Evolutionary conservation across 177 flowering plant species (phyloP).

Genomic region (Vitis hybrid): DNA sequence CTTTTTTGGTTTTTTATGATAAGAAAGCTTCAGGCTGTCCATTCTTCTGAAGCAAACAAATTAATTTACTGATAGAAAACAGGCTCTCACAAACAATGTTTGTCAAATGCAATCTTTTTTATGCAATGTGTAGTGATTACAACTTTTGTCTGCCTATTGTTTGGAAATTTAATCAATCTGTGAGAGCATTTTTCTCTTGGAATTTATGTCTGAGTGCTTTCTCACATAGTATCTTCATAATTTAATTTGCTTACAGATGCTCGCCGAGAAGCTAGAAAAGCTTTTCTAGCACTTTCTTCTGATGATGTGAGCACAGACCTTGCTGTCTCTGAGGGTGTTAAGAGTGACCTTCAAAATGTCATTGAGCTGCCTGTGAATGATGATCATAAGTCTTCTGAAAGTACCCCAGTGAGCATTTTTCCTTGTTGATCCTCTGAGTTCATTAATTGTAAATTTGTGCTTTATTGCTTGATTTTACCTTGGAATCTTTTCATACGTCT

Average conservation of each 20-base stretch:
- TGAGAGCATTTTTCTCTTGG: too few species aligned
- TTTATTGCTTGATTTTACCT: neutral
- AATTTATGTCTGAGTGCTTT: neutral
- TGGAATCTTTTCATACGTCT: neutral
- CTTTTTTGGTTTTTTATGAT: too few species aligned
- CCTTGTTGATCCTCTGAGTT: conserved; percentile 1
- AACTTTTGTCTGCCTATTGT: too few species aligned
- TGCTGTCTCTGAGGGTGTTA: conserved; percentile 34
- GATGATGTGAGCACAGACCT: conserved; percentile 33
- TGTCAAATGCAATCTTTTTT: too few species aligned
- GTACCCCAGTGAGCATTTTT: conserved; percentile 63
- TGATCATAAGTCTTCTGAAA: conserved; percentile 36
- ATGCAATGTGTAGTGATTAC: too few species aligned
- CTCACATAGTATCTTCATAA: neutral
- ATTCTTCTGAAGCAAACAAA: too few species aligned
- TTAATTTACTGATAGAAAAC: too few species aligned
- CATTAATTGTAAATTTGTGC: neutral
- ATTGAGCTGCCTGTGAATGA: conserved; percentile 26
- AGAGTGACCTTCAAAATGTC: conserved; percentile 28
- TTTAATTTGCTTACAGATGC: conserved; percentile 43
- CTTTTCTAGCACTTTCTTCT: conserved; percentile 79
- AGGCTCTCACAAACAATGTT: too few species aligned
- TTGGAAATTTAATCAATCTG: too few species aligned
- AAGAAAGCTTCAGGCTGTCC: too few species aligned
- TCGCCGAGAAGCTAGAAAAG: conserved; percentile 90